phyloP scores from a whole-genome alignment of 2,329 filamentous ascomycete species.

The Dactylella cylindrospora region DNA sequence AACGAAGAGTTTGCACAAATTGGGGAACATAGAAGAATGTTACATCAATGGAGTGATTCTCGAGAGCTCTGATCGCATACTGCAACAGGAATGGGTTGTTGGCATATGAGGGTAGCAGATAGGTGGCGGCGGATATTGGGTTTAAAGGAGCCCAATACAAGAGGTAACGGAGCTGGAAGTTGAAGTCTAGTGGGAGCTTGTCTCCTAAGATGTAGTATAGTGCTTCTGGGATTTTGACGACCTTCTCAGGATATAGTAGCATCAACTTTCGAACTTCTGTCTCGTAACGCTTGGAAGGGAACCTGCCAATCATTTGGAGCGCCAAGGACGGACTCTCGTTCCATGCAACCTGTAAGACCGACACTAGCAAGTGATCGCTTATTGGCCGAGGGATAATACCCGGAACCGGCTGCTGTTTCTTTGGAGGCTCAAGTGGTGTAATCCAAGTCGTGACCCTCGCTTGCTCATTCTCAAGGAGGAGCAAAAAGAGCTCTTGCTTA shows the following conservation, averaged over 20 bases:
- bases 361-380: slow-evolving; percentile 57
- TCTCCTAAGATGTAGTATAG: slow-evolving; percentile 78
- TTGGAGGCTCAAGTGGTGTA: slow-evolving; percentile 70
- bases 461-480: slow-evolving; percentile 82
- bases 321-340: slow-evolving; percentile 79
- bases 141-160: slow-evolving; percentile 92
- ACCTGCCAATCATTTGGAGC: slow-evolving; percentile 78
- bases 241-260: slow-evolving; percentile 79
- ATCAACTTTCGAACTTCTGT: slow-evolving; percentile 77
- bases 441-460: slow-evolving; percentile 85
- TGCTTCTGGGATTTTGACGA: slow-evolving; percentile 76
- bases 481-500: slow-evolving; percentile 79
- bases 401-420: slow-evolving; percentile 53
- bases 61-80: slow-evolving; percentile 92
- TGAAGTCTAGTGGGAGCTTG: slow-evolving; percentile 74
- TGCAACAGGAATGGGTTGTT: slow-evolving; percentile 93
- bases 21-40: slow-evolving; percentile 99
- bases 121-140: slow-evolving; percentile 86
- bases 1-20: slow-evolving; percentile 91
- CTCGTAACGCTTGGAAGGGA: slow-evolving; percentile 71
- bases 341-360: slow-evolving; percentile 81
- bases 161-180: slow-evolving; percentile 80
- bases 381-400: slow-evolving; percentile 47
- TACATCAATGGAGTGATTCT: slow-evolving; percentile 92
- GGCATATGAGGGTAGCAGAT: slow-evolving; percentile 86